Percentiles rank a stretch among this genome's conserved stretches.
Evolutionary conservation across 805 yeast genomes (phyloP).

Genomic region (Wickerhamiella musiphila): DNA sequence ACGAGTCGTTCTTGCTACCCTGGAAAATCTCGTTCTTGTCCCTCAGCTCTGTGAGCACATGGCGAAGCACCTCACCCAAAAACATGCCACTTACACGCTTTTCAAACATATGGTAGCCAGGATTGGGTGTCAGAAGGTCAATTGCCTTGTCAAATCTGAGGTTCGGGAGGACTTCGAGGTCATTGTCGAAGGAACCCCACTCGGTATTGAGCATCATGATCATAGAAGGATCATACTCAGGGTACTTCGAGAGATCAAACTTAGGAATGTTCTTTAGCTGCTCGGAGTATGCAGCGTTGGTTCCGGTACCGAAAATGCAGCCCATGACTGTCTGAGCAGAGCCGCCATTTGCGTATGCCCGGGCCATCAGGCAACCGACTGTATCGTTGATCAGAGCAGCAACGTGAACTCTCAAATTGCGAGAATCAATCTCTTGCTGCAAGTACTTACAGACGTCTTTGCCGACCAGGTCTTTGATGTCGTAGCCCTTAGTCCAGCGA

Average conservation of each 20-base stretch:
- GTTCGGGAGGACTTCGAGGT: slow-evolving; percentile 52
- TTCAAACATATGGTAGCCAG: slow-evolving; percentile 81
- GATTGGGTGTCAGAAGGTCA: slow-evolving; percentile 60
- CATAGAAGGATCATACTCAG: slow-evolving; percentile 19
- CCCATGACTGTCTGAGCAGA: slow-evolving; percentile 71
- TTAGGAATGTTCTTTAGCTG: slow-evolving; percentile 56
- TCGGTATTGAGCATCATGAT: slow-evolving; percentile 86
- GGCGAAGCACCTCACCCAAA: slow-evolving; percentile 75
- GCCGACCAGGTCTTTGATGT: slow-evolving; percentile 70
- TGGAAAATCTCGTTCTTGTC: slow-evolving; percentile 37
- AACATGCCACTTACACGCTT: slow-evolving; percentile 87
- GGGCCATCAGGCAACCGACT: slow-evolving; percentile 79
- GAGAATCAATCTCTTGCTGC: slow-evolving; percentile 48
- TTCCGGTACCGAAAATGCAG: slow-evolving; percentile 92
- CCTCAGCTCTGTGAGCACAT: slow-evolving; percentile 46
- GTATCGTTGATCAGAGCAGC: slow-evolving; percentile 93
- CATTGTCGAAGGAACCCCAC: slow-evolving; percentile 96
- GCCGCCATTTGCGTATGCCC: slow-evolving; percentile 59
- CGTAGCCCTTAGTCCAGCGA: slow-evolving; percentile 95
- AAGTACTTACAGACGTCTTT: slow-evolving; percentile 60
- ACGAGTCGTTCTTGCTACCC: slow-evolving; percentile 4
- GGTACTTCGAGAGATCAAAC: slow-evolving; percentile 31
- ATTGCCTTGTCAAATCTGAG: slow-evolving; percentile 61
- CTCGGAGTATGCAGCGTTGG: slow-evolving; percentile 90
- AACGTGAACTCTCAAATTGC: slow-evolving; percentile 39